These are phyloP conservation scores for Myxozyma neglecta DNA, from an alignment of 805 yeast species.

Conservation along the genomic window DNA sequence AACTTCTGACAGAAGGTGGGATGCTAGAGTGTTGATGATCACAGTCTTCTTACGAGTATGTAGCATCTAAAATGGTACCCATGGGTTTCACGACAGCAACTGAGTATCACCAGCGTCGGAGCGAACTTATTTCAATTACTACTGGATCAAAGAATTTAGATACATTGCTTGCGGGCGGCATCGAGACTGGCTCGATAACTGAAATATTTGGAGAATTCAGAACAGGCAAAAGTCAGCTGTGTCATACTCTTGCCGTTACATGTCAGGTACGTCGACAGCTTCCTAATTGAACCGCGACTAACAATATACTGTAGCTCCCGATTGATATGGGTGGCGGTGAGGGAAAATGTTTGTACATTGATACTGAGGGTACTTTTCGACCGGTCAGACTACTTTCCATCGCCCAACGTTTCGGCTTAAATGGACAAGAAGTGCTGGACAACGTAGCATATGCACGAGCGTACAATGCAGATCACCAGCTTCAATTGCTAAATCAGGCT, in stretches of 20 bases:
- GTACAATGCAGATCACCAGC: constrained; percentile 94
- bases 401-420: constrained; percentile 86
- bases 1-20: constrained; percentile 61
- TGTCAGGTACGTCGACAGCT: constrained; percentile 57
- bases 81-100: constrained; percentile 98
- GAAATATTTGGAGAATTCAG: constrained; percentile 96
- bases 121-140: constrained; percentile 87
- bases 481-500: constrained; percentile 80
- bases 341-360: constrained; percentile 93
- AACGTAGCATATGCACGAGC: constrained; percentile 98
- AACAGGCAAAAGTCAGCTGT: constrained; percentile 95
- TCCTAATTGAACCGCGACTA: neutral
- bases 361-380: constrained; percentile 95
- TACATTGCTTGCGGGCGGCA: constrained; percentile 91
- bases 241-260: constrained; percentile 95
- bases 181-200: constrained; percentile 95
- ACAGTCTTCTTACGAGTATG: neutral
- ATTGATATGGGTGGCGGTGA: constrained; percentile 98
- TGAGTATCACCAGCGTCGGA: constrained; percentile 84
- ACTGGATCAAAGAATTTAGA: constrained; percentile 95
- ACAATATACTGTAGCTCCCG: constrained; percentile 53
- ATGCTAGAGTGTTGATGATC: neutral
- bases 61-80: constrained; percentile 81
- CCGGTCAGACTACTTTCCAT: constrained; percentile 87
- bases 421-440: constrained; percentile 91